Evolutionary conservation across 176 grass and related monocot genomes (phyloP).

Genomic region (Bonia amplexicaulis): DNA sequence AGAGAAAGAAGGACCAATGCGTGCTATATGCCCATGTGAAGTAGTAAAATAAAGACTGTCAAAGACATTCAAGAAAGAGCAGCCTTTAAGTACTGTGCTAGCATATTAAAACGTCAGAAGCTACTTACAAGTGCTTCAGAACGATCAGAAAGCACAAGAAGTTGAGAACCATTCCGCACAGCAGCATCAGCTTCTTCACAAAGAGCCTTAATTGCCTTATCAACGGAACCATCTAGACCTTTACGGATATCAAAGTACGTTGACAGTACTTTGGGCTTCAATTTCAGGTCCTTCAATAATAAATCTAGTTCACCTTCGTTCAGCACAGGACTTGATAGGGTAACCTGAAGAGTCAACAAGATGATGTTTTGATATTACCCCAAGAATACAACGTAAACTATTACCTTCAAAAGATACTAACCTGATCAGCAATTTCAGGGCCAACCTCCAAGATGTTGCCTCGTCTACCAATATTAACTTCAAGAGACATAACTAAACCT

Average conservation of each 20-base stretch:
- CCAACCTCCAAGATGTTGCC: constrained; percentile 91
- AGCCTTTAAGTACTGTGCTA: constrained; percentile 5
- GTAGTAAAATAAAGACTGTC: neutral
- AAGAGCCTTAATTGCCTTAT: constrained; percentile 59
- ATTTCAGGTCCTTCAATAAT: constrained; percentile 68
- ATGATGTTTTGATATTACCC: constrained; percentile 18
- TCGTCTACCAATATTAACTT: constrained; percentile 97
- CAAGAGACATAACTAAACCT: constrained; percentile 99
- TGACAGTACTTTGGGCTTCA: constrained; percentile 78
- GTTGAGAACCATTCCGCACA: constrained; percentile 86
- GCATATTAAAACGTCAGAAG: constrained; percentile 22
- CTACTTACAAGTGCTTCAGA: constrained; percentile 78
- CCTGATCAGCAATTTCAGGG: constrained; percentile 95
- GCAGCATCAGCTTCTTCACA: constrained; percentile 96
- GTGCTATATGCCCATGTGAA: too few relatives aligned
- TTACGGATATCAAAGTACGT: constrained; percentile 90
- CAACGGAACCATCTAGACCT: constrained; percentile 92
- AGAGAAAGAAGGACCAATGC: neutral
- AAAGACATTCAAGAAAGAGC: neutral
- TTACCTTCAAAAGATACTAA: constrained; percentile 37
- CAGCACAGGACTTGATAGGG: constrained; percentile 82
- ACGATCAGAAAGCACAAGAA: constrained; percentile 95
- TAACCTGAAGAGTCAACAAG: constrained; percentile 62
- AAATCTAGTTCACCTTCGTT: constrained; percentile 96
- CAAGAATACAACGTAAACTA: constrained; percentile 13